phyloP scores from a whole-genome alignment of 2,329 filamentous ascomycete species.

The Paecilomyces dactylethromorphus region DNA sequence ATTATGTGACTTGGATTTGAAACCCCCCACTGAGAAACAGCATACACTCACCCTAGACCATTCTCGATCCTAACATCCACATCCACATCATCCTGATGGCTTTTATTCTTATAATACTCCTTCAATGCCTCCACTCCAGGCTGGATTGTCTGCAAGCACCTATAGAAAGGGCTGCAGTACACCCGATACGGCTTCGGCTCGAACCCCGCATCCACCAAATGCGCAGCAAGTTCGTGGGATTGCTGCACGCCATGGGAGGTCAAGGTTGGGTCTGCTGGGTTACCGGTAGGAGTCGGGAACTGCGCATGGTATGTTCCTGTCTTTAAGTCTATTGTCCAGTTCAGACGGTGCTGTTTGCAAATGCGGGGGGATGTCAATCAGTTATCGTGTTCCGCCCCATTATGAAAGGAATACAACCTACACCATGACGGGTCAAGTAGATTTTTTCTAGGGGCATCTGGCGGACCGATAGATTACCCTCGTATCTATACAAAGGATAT shows the following conservation, averaged over 20 bases:
- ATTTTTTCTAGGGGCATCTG: constrained; percentile 63
- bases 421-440: constrained; percentile 68
- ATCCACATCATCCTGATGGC: constrained; percentile 29
- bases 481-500: not conserved
- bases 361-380: not conserved
- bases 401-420: constrained; percentile 40
- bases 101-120: constrained; percentile 24
- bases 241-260: constrained; percentile 82
- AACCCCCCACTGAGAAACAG: not conserved
- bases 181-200: constrained; percentile 45
- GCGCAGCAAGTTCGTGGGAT: constrained; percentile 63
- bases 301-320: constrained; percentile 71
- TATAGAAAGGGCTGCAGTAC: constrained; percentile 81
- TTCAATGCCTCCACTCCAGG: constrained; percentile 48
- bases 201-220: constrained; percentile 24
- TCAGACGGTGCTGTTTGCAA: constrained; percentile 68
- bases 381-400: not conserved
- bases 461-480: constrained; percentile 2
- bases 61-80: constrained; percentile 44
- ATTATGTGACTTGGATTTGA: not conserved
- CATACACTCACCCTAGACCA: constrained; percentile 42
- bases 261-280: constrained; percentile 79
- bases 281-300: constrained; percentile 76
- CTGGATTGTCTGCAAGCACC: constrained; percentile 76
- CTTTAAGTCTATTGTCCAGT: constrained; percentile 75